phyloP scores from a whole-genome alignment of 2,329 filamentous ascomycete genomes.

The Colletotrichum horii region DNA sequence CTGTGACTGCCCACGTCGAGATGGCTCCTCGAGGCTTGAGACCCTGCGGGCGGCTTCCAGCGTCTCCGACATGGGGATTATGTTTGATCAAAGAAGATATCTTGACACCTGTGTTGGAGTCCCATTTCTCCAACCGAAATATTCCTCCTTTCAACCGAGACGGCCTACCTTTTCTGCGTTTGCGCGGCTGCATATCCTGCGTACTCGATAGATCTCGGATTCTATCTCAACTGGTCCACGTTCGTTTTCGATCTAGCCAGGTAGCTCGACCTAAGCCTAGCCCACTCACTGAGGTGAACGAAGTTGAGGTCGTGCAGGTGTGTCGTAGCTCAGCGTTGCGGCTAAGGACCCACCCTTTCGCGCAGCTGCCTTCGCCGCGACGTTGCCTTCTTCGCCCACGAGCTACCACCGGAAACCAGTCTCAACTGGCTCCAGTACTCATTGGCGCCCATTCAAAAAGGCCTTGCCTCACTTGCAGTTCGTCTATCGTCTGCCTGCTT shows the following conservation, averaged over 20 bases:
- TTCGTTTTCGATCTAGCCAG: too few relatives aligned
- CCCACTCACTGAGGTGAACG: too few relatives aligned
- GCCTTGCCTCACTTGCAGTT: fast-evolving
- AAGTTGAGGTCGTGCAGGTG: too few relatives aligned
- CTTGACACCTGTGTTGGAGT: fast-evolving
- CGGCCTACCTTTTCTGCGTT: not conserved
- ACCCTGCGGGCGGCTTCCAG: fast-evolving
- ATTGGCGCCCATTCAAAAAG: not conserved
- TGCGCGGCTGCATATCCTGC: not conserved
- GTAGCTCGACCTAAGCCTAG: too few relatives aligned
- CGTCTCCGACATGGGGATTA: not conserved
- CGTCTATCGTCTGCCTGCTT: not conserved
- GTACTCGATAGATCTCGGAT: not conserved
- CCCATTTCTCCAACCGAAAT: not conserved
- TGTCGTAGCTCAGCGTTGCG: not conserved
- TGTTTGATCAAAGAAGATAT: not conserved
- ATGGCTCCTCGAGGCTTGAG: not conserved
- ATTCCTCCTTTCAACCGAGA: not conserved
- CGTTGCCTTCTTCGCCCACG: not conserved
- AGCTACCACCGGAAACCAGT: not conserved
- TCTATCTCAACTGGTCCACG: not conserved
- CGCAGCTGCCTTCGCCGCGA: not conserved
- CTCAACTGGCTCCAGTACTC: not conserved
- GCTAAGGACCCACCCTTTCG: not conserved
- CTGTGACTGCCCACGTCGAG: not conserved